Evolutionary conservation across 805 yeast species (phyloP).

Genomic region (Kockiozyma suomiensis): DNA sequence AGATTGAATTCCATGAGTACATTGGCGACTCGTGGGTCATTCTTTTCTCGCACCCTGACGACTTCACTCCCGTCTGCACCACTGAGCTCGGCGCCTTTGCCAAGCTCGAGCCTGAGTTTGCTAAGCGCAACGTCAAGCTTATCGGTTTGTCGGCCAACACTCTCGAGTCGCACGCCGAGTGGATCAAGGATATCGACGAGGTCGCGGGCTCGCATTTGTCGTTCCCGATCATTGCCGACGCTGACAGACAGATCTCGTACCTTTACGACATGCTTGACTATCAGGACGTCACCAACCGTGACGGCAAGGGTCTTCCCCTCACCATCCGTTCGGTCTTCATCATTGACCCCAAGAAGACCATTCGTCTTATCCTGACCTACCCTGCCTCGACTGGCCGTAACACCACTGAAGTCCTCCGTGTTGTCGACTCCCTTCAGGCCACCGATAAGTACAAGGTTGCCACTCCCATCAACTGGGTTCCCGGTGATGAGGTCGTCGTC

Average conservation of each 20-base stretch:
- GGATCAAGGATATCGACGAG: conserved; percentile 93
- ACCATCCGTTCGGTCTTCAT: conserved; percentile 92
- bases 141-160: conserved; percentile 89
- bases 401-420: conserved; percentile 89
- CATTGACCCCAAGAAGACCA: conserved; percentile 87
- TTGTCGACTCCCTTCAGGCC: conserved; percentile 77
- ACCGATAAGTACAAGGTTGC: conserved; percentile 81
- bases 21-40: conserved; percentile 86
- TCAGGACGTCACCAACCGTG: conserved; percentile 73
- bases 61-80: conserved; percentile 95
- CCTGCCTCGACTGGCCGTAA: conserved; percentile 96
- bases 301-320: conserved; percentile 67
- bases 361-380: conserved; percentile 82
- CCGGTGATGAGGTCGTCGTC: conserved; percentile 89
- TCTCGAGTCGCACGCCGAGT: conserved; percentile 73
- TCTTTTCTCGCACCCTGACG: conserved; percentile 92
- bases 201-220: conserved; percentile 72
- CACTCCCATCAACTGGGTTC: conserved; percentile 71
- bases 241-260: conserved; percentile 80
- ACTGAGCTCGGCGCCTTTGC: conserved; percentile 96
- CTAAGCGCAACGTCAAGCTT: conserved; percentile 80
- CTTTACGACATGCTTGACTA: conserved; percentile 86
- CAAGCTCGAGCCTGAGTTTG: conserved; percentile 82
- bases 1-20: conserved; percentile 83
- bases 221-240: conserved; percentile 91